Base-by-base conservation (phyloP, 1,284 basidiomycete species). In the Erythrobasidium hasegawianum region DNA sequence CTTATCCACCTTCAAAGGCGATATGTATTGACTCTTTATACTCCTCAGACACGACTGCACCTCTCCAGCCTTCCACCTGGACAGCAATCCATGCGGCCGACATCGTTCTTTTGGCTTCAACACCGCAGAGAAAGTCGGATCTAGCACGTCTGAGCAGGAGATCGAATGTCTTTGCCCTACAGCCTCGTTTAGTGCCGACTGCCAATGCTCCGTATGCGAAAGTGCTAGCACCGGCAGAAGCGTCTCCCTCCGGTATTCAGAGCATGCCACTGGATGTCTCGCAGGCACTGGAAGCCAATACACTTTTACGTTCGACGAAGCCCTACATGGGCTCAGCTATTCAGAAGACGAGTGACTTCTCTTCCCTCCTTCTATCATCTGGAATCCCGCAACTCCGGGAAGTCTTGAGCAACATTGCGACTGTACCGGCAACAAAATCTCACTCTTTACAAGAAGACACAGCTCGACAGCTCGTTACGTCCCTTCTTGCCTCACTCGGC, bases 381-480 rank as follows among this genome's bases (percentile, higher is more conserved):
- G 62, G 62, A 7, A 52, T 65, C 7, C 62, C 62, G 7, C 62
- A 65, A 18, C 18, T 65, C 14, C 39, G 54, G 0, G 62, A 65
- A 40, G 39, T 50, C 18, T 27, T 65, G 10, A 2, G 24, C 29
- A 53, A 27, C 22, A 29, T 65, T n/a, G 38, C 45, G 24, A 10
- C 55, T 24, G 10, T 41, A 26, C 26, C 8, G 20, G 50, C 55
- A 0, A 40, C 16, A 7, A 40, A 64, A 18, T 16, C 39, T 7
- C 39, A 5, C 14, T 24, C 43, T 5, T 10, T 53, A 9, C 50
- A 53, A 16, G 20, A 20, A 16, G 26, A 24, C 22, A 53, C 50
- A 5, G 50, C 50, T 16, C 14, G 2, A 9, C 50, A 53, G 7
- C 14, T 58, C 20, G 45, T 41, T 11, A 22, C 43, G 39, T 43